Evolutionary conservation across 139 green algal species (phyloP), one percentile per base, ranked within the genome.

Genomic region (Auxenochlorella pyrenoidosa): DNA sequence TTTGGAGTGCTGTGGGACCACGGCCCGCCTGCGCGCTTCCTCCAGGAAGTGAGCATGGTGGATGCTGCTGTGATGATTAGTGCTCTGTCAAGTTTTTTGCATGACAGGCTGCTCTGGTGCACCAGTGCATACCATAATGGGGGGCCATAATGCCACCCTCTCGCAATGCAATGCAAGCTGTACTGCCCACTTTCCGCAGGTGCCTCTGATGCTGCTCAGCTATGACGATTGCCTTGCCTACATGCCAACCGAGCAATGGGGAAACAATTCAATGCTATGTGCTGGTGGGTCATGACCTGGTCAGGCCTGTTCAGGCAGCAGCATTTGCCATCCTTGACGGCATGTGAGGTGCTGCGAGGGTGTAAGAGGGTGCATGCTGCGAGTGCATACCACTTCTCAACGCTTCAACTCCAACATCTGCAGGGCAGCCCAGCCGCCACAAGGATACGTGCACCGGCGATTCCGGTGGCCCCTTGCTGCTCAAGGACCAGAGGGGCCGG

Each of bases 401-500:
- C 32, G 63, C 68, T 24, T 12, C n/a, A 41, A 16, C 32, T 40
- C 13, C 16, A 32, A 22, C 32, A 34, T 41, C n/a, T 81, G 43
- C 75, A 43, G 75, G 75, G 75, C 43, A 82, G 28, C 75, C 75
- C 28, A 24, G 54, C 41, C 21, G 12, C 2, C 13, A 38, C 18
- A 47, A n/a, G n/a, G 78, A 83, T 36, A 83, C 78, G 5, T 83
- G 78, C 78, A 51, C 78, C 1, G 78, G 78, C 15, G 78, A 83
- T 34, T 68, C 43, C 21, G 78, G 78, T 3, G 60, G 44, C 8
- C 78, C 78, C 18, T n/a, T 83, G 34, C 54, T 83, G 16, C 43
- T n/a, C 16, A 28, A 34, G 3, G 63, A 60, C 34, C 24, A 16
- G 21, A 40, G 36, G 5, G 78, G 78, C 1, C n/a, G 36, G 21